Percentiles rank a stretch among this genome's conserved stretches.
phyloP scores from a whole-genome alignment of 768 basidiomycete species.

The Fibroporia radiculosa region DNA sequence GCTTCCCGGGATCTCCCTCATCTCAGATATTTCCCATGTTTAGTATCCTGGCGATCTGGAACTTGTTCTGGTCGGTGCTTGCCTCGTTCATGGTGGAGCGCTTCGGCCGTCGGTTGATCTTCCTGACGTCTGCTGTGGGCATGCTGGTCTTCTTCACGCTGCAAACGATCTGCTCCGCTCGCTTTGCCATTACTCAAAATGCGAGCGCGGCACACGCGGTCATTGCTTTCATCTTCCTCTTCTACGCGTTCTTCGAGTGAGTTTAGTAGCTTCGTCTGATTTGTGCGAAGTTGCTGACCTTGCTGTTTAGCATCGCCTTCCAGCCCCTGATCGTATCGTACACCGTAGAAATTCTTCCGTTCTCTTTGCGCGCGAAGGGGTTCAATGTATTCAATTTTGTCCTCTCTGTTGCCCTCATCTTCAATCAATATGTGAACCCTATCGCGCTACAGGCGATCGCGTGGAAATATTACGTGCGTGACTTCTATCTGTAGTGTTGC shows the following conservation, averaged over 20 bases:
- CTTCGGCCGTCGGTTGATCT: slow-evolving; percentile 63
- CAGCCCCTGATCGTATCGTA: slow-evolving; percentile 83
- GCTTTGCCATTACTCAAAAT: slow-evolving; percentile 37
- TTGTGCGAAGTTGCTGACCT: background rate
- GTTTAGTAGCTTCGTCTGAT: slow-evolving; percentile 14
- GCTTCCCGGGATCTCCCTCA: background rate
- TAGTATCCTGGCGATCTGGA: slow-evolving; percentile 73
- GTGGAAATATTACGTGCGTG: slow-evolving; percentile 72
- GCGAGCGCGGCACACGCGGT: slow-evolving; percentile 54
- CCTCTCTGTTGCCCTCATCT: slow-evolving; percentile 73
- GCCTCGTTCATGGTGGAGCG: slow-evolving; percentile 59
- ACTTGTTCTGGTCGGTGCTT: slow-evolving; percentile 51
- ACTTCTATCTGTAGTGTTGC: background rate
- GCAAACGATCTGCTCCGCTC: slow-evolving; percentile 60
- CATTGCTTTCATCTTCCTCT: slow-evolving; percentile 81
- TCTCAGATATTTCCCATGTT: background rate
- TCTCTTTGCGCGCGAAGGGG: slow-evolving; percentile 76
- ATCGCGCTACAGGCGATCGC: slow-evolving; percentile 54
- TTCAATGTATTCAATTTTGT: slow-evolving; percentile 76
- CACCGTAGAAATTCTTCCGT: slow-evolving; percentile 86
- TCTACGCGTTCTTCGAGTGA: slow-evolving; percentile 70
- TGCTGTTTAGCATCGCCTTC: slow-evolving; percentile 52
- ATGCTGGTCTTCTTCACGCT: slow-evolving; percentile 63
- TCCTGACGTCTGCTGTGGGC: slow-evolving; percentile 48
- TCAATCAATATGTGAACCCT: slow-evolving; percentile 87